phyloP scores from a whole-genome alignment of 345 rosid species.

The Garcia nutans region DNA sequence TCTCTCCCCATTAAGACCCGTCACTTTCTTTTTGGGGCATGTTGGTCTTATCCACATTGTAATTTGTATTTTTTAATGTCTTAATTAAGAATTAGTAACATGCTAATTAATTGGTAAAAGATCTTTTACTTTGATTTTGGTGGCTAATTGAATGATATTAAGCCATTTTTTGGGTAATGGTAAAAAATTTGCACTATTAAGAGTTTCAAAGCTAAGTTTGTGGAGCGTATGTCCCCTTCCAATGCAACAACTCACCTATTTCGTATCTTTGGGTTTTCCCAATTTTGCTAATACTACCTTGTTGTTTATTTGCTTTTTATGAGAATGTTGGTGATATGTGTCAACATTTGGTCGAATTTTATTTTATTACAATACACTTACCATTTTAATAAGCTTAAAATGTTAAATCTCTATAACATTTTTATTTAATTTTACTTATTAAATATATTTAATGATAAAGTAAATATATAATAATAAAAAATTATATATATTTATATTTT shows the following conservation, averaged over 20 bases:
- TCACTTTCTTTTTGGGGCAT: slow-evolving; percentile 33
- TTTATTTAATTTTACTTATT: too few species aligned
- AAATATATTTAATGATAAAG: too few species aligned
- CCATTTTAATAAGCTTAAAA: too few species aligned
- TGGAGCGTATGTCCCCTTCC: slow-evolving; percentile 37
- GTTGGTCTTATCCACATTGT: slow-evolving; percentile 29
- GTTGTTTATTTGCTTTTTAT: slow-evolving; percentile 5
- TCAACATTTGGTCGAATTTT: too few species aligned
- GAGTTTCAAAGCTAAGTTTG: slow-evolving; percentile 22
- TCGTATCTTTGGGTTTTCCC: slow-evolving; percentile 20
- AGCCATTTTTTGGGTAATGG: not conserved
- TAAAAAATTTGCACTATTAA: not conserved
- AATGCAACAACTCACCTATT: slow-evolving; percentile 16
- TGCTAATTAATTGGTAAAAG: not conserved
- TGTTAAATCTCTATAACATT: too few species aligned
- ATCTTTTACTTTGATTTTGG: not conserved
- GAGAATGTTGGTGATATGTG: slow-evolving; percentile 33
- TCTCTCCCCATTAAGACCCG: slow-evolving; percentile 19
- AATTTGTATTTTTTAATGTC: not conserved
- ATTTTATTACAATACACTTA: too few species aligned
- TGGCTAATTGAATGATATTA: slow-evolving; percentile 6
- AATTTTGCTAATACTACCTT: not conserved
- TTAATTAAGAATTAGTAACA: not conserved
- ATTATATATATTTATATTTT: too few species aligned
- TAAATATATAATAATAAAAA: too few species aligned